Conservation (phyloP, 345 rosid genomes). For the Euphorbia lathyris region DNA sequence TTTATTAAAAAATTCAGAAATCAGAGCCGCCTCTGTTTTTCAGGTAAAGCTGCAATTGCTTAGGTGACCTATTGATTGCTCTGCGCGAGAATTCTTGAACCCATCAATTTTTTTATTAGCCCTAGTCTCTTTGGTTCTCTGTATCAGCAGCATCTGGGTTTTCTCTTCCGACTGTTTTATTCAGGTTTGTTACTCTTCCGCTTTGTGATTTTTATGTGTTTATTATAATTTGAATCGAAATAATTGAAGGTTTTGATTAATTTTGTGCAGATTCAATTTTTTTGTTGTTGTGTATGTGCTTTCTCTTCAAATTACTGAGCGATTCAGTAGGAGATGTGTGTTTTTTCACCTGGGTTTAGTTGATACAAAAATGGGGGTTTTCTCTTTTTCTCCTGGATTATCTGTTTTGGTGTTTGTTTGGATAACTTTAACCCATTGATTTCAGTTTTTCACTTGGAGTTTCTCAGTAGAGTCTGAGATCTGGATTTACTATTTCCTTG, state of each 20-base stretch:
- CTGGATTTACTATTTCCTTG: not conserved
- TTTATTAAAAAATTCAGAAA: not conserved
- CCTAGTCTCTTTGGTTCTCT: no score
- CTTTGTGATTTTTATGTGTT: not conserved
- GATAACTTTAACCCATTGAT: not conserved
- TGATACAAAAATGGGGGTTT: not conserved
- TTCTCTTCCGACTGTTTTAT: not conserved
- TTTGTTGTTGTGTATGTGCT: not conserved
- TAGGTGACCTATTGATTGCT: not conserved
- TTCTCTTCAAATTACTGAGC: not conserved
- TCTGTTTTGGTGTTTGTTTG: no score
- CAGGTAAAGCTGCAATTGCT: not conserved
- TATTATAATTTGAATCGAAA: not conserved
- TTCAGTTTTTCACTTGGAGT: not conserved
- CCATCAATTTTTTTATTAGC: not conserved
- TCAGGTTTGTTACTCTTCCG: not conserved
- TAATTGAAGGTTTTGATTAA: not conserved
- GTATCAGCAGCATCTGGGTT: no score
- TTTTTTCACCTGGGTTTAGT: not conserved
- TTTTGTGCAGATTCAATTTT: not conserved
- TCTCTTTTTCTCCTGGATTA: not conserved
- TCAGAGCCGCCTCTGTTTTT: conserved; percentile 16
- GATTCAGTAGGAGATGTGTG: not conserved
- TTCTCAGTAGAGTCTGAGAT: not conserved
- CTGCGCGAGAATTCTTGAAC: not conserved